Evolutionary conservation across 805 yeast genomes (phyloP).

Genomic region (Kluyveromyces aestuarii): DNA sequence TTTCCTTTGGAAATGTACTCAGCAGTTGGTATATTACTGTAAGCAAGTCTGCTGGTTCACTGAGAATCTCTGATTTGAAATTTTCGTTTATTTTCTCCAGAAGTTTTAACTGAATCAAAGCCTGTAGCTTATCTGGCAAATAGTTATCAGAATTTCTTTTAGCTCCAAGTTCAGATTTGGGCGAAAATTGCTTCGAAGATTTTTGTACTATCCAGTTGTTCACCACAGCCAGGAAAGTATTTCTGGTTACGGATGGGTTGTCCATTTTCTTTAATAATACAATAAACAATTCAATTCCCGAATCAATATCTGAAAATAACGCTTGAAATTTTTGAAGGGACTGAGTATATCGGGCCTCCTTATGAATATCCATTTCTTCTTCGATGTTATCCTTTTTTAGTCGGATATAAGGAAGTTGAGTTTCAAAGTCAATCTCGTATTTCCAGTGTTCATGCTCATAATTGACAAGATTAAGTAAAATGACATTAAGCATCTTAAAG

Average conservation of each 20-base stretch:
- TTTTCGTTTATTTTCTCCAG: constrained; percentile 52
- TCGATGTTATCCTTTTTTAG: constrained; percentile 1
- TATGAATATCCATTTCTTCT: constrained; percentile 3
- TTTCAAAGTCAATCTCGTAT: constrained; percentile 28
- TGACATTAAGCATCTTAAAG: constrained; percentile 15
- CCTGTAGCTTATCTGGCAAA: constrained; percentile 41
- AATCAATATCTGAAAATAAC: constrained; percentile 37
- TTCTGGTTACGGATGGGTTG: constrained; percentile 35
- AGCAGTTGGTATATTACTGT: constrained; percentile 39
- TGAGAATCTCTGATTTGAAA: constrained; percentile 42
- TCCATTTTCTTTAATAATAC: constrained; percentile 42
- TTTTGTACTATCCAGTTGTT: constrained; percentile 46
- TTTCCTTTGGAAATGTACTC: constrained; percentile 6
- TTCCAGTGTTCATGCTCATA: constrained; percentile 30
- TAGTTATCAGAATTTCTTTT: constrained; percentile 12
- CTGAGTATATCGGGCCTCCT: not conserved
- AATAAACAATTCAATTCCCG: constrained; percentile 33
- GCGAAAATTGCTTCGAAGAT: not conserved
- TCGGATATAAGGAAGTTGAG: constrained; percentile 28
- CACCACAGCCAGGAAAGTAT: constrained; percentile 42
- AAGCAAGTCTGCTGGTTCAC: constrained; percentile 46
- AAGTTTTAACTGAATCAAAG: constrained; percentile 51
- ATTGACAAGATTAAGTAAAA: constrained; percentile 26
- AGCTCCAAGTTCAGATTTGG: constrained; percentile 2
- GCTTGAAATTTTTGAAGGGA: constrained; percentile 16